Percentiles rank a stretch among this genome's conserved stretches.
phyloP scores from a whole-genome alignment of 1,284 basidiomycete genomes.

The Volvariella volvacea region DNA sequence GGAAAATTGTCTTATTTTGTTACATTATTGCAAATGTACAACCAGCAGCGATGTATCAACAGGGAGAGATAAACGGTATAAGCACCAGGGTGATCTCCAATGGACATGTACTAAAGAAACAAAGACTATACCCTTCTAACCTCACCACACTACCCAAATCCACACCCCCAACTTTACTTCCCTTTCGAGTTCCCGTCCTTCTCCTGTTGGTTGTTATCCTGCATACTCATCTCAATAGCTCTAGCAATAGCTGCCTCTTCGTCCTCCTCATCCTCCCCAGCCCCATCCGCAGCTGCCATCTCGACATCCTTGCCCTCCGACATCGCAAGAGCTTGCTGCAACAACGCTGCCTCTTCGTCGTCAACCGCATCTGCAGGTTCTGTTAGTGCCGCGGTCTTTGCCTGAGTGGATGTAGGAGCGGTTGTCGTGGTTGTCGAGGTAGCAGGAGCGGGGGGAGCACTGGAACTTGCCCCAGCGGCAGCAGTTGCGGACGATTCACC shows the following conservation, averaged over 20 bases:
- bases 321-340: conserved; percentile 59
- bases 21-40: background rate
- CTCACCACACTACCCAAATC: too few species aligned
- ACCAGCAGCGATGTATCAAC: background rate
- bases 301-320: conserved; percentile 29
- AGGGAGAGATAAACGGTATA: too few species aligned
- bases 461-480: conserved; percentile 19
- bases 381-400: too few species aligned
- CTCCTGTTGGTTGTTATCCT: conserved; percentile 31
- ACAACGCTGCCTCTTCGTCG: conserved; percentile 62
- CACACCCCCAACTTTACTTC: too few species aligned
- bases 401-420: too few species aligned
- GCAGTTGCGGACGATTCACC: conserved; percentile 24
- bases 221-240: conserved; percentile 58
- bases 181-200: conserved; percentile 21
- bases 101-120: too few species aligned
- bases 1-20: background rate
- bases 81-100: too few species aligned
- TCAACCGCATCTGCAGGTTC: conserved; percentile 39
- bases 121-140: background rate
- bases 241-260: conserved; percentile 50
- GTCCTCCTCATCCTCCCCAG: conserved; percentile 37
- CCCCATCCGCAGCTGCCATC: conserved; percentile 26
- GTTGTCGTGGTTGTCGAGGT: too few species aligned
- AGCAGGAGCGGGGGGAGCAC: conserved; percentile 24